phyloP scores from a whole-genome alignment of 371 early-diverging fungal genomes.

The Ecytonucleospora hepatopenaei region DNA sequence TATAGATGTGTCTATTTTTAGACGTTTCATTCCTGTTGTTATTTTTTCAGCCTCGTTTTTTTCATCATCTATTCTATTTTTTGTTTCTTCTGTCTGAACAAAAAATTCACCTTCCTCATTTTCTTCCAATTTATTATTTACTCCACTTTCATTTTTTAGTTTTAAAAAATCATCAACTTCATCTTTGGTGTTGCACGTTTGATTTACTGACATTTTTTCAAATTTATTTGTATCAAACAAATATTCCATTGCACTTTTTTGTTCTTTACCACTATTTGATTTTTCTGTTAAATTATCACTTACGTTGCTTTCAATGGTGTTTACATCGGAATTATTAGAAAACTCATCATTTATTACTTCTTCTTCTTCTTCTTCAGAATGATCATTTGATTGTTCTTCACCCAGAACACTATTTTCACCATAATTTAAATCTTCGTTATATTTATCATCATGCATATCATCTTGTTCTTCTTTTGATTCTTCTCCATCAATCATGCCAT shows the following conservation, averaged over 20 bases:
- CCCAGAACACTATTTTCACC: constrained; percentile 16
- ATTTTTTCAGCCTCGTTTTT: constrained; percentile 34
- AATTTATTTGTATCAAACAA: constrained; percentile 15
- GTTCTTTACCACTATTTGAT: too few relatives aligned
- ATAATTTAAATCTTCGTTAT: constrained; percentile 5
- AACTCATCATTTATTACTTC: constrained; percentile 10
- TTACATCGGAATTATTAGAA: constrained; percentile 20
- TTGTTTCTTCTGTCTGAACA: constrained; percentile 35
- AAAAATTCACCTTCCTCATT: constrained; percentile 28
- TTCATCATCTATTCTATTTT: constrained; percentile 40
- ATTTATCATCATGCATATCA: constrained; percentile 19
- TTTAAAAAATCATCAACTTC: not conserved
- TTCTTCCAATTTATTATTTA: constrained; percentile 1
- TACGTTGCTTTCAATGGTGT: too few relatives aligned
- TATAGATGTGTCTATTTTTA: not conserved
- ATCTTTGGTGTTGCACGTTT: constrained; percentile 34
- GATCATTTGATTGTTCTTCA: not conserved
- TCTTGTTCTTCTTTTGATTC: constrained; percentile 31
- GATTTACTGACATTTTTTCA: constrained; percentile 40
- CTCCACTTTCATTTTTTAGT: not conserved
- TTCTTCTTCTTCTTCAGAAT: constrained; percentile 14
- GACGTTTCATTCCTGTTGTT: constrained; percentile 4
- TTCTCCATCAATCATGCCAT: constrained; percentile 25
- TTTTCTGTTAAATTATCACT: too few relatives aligned
- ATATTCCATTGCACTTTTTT: too few relatives aligned